Conservation (phyloP, 2,329 filamentous ascomycete species). For the Pyrenophora teres region DNA sequence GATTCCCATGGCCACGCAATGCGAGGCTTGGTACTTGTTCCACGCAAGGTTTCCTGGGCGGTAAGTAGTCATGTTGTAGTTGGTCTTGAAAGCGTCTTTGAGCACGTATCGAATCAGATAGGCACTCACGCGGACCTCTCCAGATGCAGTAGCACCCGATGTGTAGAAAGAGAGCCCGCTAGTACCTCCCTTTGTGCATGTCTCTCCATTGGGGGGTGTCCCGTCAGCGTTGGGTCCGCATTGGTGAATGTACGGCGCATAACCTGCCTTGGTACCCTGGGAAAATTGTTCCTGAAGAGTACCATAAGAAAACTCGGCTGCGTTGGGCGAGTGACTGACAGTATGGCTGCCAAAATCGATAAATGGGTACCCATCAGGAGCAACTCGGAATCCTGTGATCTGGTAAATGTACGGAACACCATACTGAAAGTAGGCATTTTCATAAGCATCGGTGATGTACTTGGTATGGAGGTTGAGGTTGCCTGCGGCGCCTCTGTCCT, state of each 20-base stretch:
- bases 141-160: constrained; percentile 4
- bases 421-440: constrained; percentile 14
- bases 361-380: constrained; percentile 8
- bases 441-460: constrained; percentile 11
- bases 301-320: constrained; percentile 5
- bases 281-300: constrained; percentile 4
- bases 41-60: constrained; percentile 13
- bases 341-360: constrained; percentile 15
- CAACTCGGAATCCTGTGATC: constrained; percentile 8
- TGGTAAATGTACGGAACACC: constrained; percentile 13
- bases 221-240: constrained; percentile 9
- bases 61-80: constrained; percentile 11
- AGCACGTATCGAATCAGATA: constrained; percentile 11
- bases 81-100: constrained; percentile 7
- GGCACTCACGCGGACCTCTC: constrained; percentile 10
- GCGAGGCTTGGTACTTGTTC: constrained; percentile 11
- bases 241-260: constrained; percentile 8
- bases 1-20: constrained; percentile 12
- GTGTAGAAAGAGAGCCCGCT: constrained; percentile 13
- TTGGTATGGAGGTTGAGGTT: constrained; percentile 14
- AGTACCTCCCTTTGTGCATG: constrained; percentile 8
- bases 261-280: constrained; percentile 3
- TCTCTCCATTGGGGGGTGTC: neutral
- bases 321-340: constrained; percentile 14
- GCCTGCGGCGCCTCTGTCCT: constrained; percentile 9